Percentiles rank a stretch among this genome's conserved stretches.
These are phyloP conservation scores for Clausena lansium DNA, from an alignment of 345 rosid species.

Conservation along the genomic window DNA sequence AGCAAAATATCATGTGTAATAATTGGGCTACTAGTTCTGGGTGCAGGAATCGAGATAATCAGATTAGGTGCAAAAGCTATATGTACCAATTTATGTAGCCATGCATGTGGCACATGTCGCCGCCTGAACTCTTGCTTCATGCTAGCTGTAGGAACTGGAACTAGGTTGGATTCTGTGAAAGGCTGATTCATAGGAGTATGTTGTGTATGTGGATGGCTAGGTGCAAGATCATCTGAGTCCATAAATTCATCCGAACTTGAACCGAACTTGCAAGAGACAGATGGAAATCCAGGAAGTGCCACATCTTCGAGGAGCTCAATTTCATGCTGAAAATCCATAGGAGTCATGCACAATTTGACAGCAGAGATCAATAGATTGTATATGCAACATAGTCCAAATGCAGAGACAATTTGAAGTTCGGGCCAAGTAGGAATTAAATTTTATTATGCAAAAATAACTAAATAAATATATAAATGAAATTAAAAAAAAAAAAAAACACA, in stretches of 20 bases:
- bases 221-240: constrained; percentile 85
- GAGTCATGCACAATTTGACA: not conserved
- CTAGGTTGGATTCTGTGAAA: constrained; percentile 42
- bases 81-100: constrained; percentile 86
- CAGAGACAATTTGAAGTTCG: not conserved
- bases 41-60: not conserved
- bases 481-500: no score
- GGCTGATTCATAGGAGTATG: constrained; percentile 44
- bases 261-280: constrained; percentile 61
- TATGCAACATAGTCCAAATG: not conserved
- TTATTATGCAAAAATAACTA: not conserved
- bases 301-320: constrained; percentile 82
- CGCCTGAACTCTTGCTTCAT: constrained; percentile 75
- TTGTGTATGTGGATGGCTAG: constrained; percentile 47
- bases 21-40: not conserved
- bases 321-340: constrained; percentile 58
- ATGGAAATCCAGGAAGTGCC: constrained; percentile 62
- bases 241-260: constrained; percentile 85
- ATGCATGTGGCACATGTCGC: constrained; percentile 52
- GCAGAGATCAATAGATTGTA: constrained; percentile 1
- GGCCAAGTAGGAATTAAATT: not conserved
- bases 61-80: not conserved
- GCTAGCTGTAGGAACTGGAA: constrained; percentile 45
- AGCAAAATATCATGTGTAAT: constrained; percentile 8
- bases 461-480: no score